phyloP scores from a whole-genome alignment of 208 protist genomes.

The Acanthamoeba sp. region DNA sequence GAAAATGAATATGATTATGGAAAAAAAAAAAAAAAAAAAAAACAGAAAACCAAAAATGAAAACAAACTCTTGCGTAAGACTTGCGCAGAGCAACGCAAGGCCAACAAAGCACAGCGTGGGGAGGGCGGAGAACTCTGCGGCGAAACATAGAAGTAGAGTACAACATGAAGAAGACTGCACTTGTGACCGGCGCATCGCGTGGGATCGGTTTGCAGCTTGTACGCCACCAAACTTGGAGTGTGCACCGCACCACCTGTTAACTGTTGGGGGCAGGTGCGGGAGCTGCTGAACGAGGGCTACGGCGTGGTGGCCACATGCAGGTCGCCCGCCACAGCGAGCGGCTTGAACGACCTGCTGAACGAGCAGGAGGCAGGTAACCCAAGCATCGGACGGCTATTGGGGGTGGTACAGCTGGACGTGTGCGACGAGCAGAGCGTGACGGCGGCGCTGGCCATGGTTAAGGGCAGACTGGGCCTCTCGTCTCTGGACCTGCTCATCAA shows the following conservation, averaged over 20 bases:
- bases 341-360: neutral
- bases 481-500: slow-evolving; percentile 7
- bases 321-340: neutral
- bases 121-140: no score
- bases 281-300: neutral
- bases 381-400: neutral
- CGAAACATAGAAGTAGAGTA: no score
- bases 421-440: neutral
- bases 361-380: neutral
- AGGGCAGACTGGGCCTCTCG: neutral
- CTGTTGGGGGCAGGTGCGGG: neutral
- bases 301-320: neutral
- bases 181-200: neutral
- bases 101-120: no score
- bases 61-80: no score
- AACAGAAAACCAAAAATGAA: no score
- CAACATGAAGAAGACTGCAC: slow-evolving; percentile 5
- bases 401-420: neutral
- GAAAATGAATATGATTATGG: no score
- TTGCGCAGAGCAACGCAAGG: no score
- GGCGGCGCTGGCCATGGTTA: neutral
- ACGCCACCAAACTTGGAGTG: neutral
- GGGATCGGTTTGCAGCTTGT: slow-evolving; percentile 6
- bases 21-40: no score
- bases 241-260: neutral